Evolutionary conservation across 495 filamentous ascomycete species (phyloP).

Genomic region (Pyronema domesticum): DNA sequence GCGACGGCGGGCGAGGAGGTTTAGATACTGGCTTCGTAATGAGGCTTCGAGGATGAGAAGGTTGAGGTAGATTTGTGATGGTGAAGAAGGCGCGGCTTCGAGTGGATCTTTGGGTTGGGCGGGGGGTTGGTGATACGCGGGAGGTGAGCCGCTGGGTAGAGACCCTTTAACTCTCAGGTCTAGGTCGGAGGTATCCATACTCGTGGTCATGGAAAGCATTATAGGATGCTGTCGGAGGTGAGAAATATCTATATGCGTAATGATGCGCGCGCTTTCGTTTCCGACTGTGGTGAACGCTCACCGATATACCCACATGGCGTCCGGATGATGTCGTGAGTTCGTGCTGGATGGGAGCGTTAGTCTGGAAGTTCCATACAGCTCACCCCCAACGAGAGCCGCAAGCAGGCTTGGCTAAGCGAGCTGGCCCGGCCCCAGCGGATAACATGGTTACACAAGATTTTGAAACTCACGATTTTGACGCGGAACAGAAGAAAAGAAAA

Average conservation of each 20-base stretch:
- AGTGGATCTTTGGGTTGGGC: slow-evolving; percentile 43
- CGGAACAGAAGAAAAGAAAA: too few species aligned
- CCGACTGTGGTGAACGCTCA: too few species aligned
- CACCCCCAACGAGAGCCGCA: too few species aligned
- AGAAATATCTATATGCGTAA: neutral
- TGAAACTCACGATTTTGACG: too few species aligned
- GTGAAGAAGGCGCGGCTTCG: slow-evolving; percentile 66
- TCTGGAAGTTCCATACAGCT: too few species aligned
- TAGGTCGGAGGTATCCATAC: slow-evolving; percentile 10
- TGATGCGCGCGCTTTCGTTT: too few species aligned
- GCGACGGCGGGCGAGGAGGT: slow-evolving; percentile 67
- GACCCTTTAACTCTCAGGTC: slow-evolving; percentile 48
- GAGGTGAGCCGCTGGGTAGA: slow-evolving; percentile 31
- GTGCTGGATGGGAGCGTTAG: too few species aligned
- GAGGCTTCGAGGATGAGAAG: slow-evolving; percentile 92
- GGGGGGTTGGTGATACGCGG: slow-evolving; percentile 28
- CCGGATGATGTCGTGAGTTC: too few species aligned
- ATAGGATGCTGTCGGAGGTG: neutral
- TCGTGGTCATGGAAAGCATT: neutral
- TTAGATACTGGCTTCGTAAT: slow-evolving; percentile 78
- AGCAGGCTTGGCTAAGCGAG: too few species aligned
- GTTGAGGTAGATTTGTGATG: slow-evolving; percentile 96
- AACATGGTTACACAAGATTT: too few species aligned
- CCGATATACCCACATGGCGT: too few species aligned
- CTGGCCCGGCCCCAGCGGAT: too few species aligned